Conservation (phyloP, 306 rosid species). For the Begonia loranthoides region DNA sequence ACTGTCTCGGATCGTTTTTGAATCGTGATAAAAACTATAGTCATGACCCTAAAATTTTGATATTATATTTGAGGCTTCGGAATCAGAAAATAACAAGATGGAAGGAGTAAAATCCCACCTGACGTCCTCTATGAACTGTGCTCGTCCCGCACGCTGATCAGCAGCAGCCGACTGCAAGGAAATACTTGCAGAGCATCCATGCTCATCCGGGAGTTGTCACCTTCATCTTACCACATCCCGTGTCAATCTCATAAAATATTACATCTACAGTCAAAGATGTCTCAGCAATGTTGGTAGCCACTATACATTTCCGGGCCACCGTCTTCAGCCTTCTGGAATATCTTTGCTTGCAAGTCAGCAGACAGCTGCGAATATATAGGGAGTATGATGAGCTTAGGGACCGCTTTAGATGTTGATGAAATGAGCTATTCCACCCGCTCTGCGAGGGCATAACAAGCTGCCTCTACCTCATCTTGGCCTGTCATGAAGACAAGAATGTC, state of each 20-base stretch:
- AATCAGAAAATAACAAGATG: too few relatives aligned
- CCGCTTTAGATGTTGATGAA: constrained; percentile 54
- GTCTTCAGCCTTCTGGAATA: constrained; percentile 89
- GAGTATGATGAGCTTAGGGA: constrained; percentile 81
- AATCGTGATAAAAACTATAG: too few relatives aligned
- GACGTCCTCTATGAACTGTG: too few relatives aligned
- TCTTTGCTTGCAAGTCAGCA: constrained; percentile 97
- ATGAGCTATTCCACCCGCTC: constrained; percentile 85
- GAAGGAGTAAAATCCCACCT: too few relatives aligned
- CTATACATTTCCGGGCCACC: constrained; percentile 96
- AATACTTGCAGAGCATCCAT: constrained; percentile 99
- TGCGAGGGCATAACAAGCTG: constrained; percentile 88
- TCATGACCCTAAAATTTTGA: too few relatives aligned
- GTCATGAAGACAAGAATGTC: constrained; percentile 98
- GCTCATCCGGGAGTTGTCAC: constrained; percentile 96
- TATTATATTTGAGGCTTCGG: too few relatives aligned
- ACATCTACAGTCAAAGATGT: constrained; percentile 96
- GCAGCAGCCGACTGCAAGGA: constrained; percentile 99
- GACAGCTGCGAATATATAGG: constrained; percentile 98
- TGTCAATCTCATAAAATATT: constrained; percentile 82
- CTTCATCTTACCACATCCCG: constrained; percentile 96
- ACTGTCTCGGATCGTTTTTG: too few relatives aligned
- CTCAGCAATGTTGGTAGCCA: constrained; percentile 96
- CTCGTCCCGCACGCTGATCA: constrained; percentile 96
- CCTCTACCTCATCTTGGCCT: constrained; percentile 99